Evolutionary conservation across 495 filamentous ascomycete species (phyloP).

Genomic region (Daldinia bambusicola): DNA sequence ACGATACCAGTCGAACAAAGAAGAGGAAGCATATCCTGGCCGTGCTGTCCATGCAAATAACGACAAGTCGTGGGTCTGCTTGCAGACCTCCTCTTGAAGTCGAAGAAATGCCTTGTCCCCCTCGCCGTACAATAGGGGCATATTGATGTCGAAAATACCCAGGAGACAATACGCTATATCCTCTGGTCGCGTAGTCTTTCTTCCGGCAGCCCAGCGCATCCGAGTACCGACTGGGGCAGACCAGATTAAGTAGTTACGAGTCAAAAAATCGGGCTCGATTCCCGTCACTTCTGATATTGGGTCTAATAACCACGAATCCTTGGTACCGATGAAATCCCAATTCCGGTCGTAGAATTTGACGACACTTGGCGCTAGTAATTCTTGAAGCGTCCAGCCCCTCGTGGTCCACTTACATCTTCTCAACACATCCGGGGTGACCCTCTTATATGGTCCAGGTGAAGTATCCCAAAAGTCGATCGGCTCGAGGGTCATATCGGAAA

Average conservation of each 20-base stretch:
- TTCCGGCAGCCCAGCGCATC: constrained; percentile 41
- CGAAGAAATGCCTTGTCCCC: constrained; percentile 43
- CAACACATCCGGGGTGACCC: not conserved
- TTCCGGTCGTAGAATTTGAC: constrained; percentile 48
- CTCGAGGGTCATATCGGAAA: constrained; percentile 36
- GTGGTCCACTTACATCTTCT: constrained; percentile 46
- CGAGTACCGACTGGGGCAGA: constrained; percentile 26
- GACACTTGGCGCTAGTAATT: constrained; percentile 50
- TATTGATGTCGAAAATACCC: constrained; percentile 45
- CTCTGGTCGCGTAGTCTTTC: constrained; percentile 38
- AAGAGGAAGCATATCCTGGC: constrained; percentile 3
- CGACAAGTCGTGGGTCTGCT: constrained; percentile 37
- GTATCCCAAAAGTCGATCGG: not conserved
- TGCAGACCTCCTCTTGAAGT: constrained; percentile 48
- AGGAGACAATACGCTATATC: constrained; percentile 47
- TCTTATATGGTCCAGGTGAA: not conserved
- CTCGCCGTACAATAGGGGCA: constrained; percentile 47
- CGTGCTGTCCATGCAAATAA: constrained; percentile 42
- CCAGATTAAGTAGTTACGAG: constrained; percentile 15
- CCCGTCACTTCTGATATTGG: constrained; percentile 18
- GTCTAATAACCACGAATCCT: constrained; percentile 17
- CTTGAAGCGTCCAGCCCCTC: constrained; percentile 56
- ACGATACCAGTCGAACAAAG: constrained; percentile 9
- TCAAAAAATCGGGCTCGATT: constrained; percentile 11
- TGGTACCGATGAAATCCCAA: constrained; percentile 44